Base-by-base conservation (phyloP, 192 early-diverging fungal genomes). In the Backusella sp. region DNA sequence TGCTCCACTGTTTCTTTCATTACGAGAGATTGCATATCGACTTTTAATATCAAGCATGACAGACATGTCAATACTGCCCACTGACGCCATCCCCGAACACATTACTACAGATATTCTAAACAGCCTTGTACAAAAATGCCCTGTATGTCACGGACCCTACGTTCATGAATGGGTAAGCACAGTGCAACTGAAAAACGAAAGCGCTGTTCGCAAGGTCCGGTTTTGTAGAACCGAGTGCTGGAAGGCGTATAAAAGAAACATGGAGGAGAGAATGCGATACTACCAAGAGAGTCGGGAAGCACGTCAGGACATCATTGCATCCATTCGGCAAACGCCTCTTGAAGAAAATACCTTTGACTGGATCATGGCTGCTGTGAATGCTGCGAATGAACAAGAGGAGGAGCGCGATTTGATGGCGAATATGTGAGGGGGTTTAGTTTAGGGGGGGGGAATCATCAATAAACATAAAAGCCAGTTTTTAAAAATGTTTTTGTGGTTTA, bases 161-260 rank as follows among this genome's bases (percentile, higher is more conserved):
- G 34, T 69, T 41, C 68, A 37, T 35, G 68, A 69, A 69, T 69
- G 68, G 68, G 37, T 69, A 6, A 69, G 68, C 21, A 39, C 68
- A 23, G 68, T 69, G 21, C 68, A 69, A 4, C 9, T 69, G 9
- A 69, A 69, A 14, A 21, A 36, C 19, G 21, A 69, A 23, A 21
- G 3, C 21, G 17, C 37, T 69, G 36, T 69, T 41, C 68, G 68
- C 23, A 69, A 69, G 7, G n/a, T 69, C 23, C 68, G 68, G 6
- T 69, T 69, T 23, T 69, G 68, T 69, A 37, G 37, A 21, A 69
- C 21, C 4, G 14, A 69, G 37, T 69, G 68, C 1, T 69, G 68
- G 68, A 23, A 26, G 21, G 68, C 28, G 21, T 69, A 69, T 69
- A 35, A 37, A 69, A 36, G n/a, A 37, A 36, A 37, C 12, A 39